phyloP scores from a whole-genome alignment of 257 asterid genomes.

The Salvia miltiorrhiza region DNA sequence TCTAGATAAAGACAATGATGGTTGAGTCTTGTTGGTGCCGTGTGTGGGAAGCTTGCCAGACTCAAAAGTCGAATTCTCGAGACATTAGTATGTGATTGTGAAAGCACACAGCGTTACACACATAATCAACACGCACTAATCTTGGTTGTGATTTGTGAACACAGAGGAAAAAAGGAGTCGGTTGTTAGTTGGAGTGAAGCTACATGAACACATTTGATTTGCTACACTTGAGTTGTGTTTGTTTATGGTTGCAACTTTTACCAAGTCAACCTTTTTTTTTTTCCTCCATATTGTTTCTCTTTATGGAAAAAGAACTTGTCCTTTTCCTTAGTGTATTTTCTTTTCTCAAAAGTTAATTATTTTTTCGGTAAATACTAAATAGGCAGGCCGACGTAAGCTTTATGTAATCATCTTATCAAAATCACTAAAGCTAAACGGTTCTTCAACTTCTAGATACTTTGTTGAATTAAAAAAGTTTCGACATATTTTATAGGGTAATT shows the following conservation, averaged over 20 bases:
- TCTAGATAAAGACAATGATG: constrained; percentile 12
- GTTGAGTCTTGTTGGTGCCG: constrained; percentile 40
- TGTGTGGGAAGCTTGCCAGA: constrained; percentile 31
- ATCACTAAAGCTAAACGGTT: too few species aligned
- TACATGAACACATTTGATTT: constrained; percentile 7
- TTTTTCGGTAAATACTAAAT: background rate
- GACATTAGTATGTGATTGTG: constrained; percentile 6
- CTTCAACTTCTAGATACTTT: background rate
- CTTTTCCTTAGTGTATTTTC: background rate
- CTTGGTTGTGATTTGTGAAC: constrained; percentile 19
- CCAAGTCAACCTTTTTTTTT: constrained; percentile 28
- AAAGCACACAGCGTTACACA: background rate
- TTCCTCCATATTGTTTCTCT: background rate
- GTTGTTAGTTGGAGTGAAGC: constrained; percentile 12
- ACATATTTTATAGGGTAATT: too few species aligned
- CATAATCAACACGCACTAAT: background rate
- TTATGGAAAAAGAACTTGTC: background rate
- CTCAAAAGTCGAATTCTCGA: constrained; percentile 30
- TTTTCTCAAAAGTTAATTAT: background rate
- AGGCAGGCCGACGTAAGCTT: too few species aligned
- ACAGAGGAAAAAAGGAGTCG: background rate
- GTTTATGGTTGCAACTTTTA: constrained; percentile 6
- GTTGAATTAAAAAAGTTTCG: background rate
- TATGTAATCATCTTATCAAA: too few species aligned
- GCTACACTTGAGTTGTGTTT: background rate